Evolutionary conservation across 2,329 filamentous ascomycete genomes (phyloP), one percentile per base, ranked within the genome.

Genomic region (Aspergillus melleus): DNA sequence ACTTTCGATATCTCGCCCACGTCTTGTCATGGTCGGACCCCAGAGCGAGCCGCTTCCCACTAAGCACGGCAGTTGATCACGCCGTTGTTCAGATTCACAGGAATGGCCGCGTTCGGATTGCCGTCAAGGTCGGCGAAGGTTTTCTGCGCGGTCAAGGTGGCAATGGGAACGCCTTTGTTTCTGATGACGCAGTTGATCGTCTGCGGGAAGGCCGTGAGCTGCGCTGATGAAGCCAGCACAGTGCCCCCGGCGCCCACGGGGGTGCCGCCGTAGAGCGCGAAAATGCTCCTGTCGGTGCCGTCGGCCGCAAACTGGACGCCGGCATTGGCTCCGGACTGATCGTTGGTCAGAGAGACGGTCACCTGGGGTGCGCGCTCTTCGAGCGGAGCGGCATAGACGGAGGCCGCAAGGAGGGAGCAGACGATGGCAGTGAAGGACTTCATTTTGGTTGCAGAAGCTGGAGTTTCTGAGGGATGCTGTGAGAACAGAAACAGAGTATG

Each of bases 341-440:
- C 69, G 50, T 71, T 70, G 51, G 66, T 60, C 12, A 71, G 64
- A 54, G 70, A 66, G 9, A 71, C 52, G 3, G 65, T 69, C 30
- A 64, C 66, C 22, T 53, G 50, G 51, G 49, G 30, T 14, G 19
- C 30, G 60, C 61, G 56, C 19, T 46, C 24, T 22, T 56, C 51
- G 5, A 64, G 6, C 16, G 65, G 61, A 36, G 57, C 60, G 32
- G 65, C 64, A 12, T 63, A 58, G 32, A 59, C 57, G n/a, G 61
- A 55, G 56, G 64, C 53, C 29, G 63, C 56, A 44, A 70, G 64
- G 57, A 68, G 52, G 55, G 64, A 59, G 49, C 61, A 26, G 47
- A 61, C 53, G 29, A 67, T 44, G 24, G 66, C 58, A 52, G 61
- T 57, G 54, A 58, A 61, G 58, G 66, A 60, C 42, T 66, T 62